Evolutionary conservation across 495 filamentous ascomycete species (phyloP), one percentile per base, ranked within the genome.

Genomic region (Trypethelium eluteriae): DNA sequence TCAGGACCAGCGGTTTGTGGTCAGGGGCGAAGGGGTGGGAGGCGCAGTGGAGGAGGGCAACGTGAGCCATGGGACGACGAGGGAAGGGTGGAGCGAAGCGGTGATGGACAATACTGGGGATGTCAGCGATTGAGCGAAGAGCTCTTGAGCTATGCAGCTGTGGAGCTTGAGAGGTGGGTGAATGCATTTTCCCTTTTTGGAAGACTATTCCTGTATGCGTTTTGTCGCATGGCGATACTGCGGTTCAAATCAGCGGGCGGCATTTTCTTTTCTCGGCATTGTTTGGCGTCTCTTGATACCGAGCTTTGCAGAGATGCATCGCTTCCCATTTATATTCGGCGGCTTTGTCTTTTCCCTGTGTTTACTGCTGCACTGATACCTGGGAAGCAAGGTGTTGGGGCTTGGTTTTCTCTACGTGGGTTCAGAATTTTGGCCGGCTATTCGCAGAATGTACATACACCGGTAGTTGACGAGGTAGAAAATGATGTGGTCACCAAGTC

Each of bases 1-100:
- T 56, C 83, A 84, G 49, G 76, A 81, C 5, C 85, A 91, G 65
- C 78, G 74, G 64, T 79, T 75, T 66, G 76, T 76, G 6, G 80
- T 81, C 59, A 71, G 78, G 56, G 78, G 71, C 7, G 74, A 78
- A 65, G 80, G 75, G 7, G 76, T 70, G 49, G 73, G 77, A 38
- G 72, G 71, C 38, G 74, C 69, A 62, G 69, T 69, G 38, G 66
- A 69, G 14, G 67, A 68, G 32, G 56, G 47, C 2, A 72, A 73
- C 62, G 69, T 73, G 5, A 66, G 67, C 38, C 75, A 76, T 41
- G 79, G 79, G 12, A 62, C 50, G 46, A 67, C 64, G 61, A 25
- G 16, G 41, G 62, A 39, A 65, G 73, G 70, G 49, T 71, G 72
- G 72, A 61, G 49, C 10, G 74, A 76, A 62, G 64, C 59, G 34